Base-by-base conservation (phyloP, 1,284 basidiomycete genomes). In the Peniophora sp. region DNA sequence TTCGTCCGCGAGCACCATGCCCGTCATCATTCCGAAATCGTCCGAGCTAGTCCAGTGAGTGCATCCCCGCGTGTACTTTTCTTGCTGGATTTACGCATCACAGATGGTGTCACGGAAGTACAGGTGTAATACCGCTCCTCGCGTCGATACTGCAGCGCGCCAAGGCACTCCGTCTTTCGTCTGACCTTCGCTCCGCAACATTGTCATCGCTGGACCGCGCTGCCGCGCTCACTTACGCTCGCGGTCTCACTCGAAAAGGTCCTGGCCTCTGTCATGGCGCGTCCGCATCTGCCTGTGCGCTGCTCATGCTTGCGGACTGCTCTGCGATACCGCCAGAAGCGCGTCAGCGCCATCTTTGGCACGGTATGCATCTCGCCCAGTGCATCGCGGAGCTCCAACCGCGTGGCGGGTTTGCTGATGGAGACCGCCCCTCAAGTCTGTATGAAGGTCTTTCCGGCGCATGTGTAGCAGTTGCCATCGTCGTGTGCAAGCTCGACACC, bases 241-340 rank as follows among this genome's bases (percentile, higher is more conserved):
- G 66, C 5, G 79, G 79, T 0, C 59, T 81, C 5, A 67, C 80
- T 16, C 67, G 68, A 2, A 81, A 81, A 60, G 79, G 79, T 20
- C 61, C 79, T 16, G 78, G 79, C 0, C 64, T 81, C 14, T 82
- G 79, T 58, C 78, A 82, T 57, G 79, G 79, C 5, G 69, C 76
- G 8, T 73, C 68, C 11, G 78, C 78, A 3, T 73, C 65, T 35
- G 70, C 79, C 9, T 79, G 71, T 53, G 72, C 76, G 2, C 68
- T 80, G 8, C 67, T 81, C 23, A 68, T 73, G 70, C 75, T 49
- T 69, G 73, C 48, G 56, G 50, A 20, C 56, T 61, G 19, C 55
- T 59, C 32, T 43, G 54, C 9, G 49, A 27, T 32, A 49, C 34
- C 45, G 27, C 16, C 35, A 45, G 38, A 41, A 23, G 19, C 41